A percentile compares a stretch with the other conserved stretches of the same genome.
Conservation (phyloP, 2,329 filamentous ascomycete genomes). For the Phoma herbarum region DNA sequence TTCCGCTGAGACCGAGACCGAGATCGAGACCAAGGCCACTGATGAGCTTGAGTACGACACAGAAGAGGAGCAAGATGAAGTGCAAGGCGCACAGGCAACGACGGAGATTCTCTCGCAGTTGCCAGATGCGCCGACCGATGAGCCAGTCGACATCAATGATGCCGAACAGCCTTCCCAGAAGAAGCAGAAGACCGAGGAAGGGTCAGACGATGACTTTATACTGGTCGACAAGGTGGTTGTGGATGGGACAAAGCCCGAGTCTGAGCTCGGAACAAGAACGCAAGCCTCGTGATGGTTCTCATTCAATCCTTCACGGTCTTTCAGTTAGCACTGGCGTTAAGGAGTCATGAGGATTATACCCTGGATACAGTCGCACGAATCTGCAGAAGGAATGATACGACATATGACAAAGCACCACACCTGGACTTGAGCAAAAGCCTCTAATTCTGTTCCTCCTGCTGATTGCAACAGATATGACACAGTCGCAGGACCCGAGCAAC, state of each 20-base stretch:
- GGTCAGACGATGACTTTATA: slow-evolving; percentile 44
- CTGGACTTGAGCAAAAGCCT: not conserved
- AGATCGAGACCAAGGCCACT: not conserved
- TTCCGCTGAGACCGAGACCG: slow-evolving; percentile 13
- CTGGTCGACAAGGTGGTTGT: slow-evolving; percentile 41
- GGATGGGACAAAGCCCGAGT: slow-evolving; percentile 30
- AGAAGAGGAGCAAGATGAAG: slow-evolving; percentile 12
- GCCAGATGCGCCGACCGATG: slow-evolving; percentile 59
- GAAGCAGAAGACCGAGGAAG: slow-evolving; percentile 55
- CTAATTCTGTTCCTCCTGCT: not conserved
- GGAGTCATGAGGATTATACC: slow-evolving; percentile 13
- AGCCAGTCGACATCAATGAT: slow-evolving; percentile 56
- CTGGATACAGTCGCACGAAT: slow-evolving; percentile 1
- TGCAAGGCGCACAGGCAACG: slow-evolving; percentile 48
- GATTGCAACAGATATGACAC: not conserved
- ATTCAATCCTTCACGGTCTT: not conserved
- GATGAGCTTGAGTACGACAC: slow-evolving; percentile 36
- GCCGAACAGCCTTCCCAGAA: slow-evolving; percentile 53
- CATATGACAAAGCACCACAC: not conserved
- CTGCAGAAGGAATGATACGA: not conserved
- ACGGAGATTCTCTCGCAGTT: slow-evolving; percentile 54
- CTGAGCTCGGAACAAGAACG: slow-evolving; percentile 11
- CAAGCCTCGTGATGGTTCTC: no score
- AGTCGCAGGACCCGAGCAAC: not conserved
- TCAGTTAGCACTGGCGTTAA: slow-evolving; percentile 10